These are phyloP conservation scores for Diaporthe vexans DNA, from an alignment of 2,329 filamentous ascomycete genomes.

Conservation along the genomic window DNA sequence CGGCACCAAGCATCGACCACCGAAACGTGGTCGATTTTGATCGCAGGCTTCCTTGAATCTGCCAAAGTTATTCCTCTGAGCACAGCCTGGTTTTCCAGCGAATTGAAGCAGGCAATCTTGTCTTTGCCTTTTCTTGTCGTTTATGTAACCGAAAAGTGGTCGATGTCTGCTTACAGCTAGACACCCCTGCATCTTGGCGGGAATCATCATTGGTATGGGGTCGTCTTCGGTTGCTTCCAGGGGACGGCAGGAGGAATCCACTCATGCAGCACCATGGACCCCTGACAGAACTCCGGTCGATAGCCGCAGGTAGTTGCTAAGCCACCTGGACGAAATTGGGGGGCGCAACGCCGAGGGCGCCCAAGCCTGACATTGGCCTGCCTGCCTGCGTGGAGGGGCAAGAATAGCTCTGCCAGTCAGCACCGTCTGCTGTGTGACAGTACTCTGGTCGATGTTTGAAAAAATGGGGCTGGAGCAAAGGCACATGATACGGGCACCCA, in stretches of 20 bases:
- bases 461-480: background rate
- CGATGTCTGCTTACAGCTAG: background rate
- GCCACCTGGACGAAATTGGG: no score
- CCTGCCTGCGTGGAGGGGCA: no score
- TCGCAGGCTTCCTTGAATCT: background rate
- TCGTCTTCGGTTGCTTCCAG: background rate
- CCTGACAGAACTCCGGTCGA: constrained; percentile 2
- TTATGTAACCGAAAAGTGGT: constrained; percentile 10
- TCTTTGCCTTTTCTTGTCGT: background rate
- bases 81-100: background rate
- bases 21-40: constrained; percentile 1
- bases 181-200: background rate
- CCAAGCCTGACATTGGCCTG: no score
- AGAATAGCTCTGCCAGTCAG: no score
- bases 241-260: background rate
- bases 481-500: no score
- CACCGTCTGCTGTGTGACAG: background rate
- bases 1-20: background rate
- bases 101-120: background rate
- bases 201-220: background rate
- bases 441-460: background rate
- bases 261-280: background rate
- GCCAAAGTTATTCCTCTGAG: background rate
- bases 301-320: background rate
- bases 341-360: no score